Base-by-base conservation (phyloP, 371 early-diverging fungal genomes). In the Chytridiales sp. region DNA sequence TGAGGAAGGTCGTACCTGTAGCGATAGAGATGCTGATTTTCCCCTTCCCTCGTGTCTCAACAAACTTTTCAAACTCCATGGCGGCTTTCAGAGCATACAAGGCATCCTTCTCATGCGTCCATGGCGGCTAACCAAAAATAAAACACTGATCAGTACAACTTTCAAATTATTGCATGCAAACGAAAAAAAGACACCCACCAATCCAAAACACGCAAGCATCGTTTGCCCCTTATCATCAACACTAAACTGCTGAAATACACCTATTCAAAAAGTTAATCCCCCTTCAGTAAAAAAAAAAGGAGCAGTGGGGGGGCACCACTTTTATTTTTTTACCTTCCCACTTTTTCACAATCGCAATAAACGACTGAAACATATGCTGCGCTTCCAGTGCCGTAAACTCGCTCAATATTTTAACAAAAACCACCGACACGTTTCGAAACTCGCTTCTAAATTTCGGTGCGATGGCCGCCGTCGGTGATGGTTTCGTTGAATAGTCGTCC, bases 341-440 rank as follows among this genome's bases (percentile, higher is more conserved):
- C 17, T 21, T 19, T 17, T 54, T 39, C 17, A 42, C 54, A 8
- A 41, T 9, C 5, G 38, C 42, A 4, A 42, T 11, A 41, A 41
- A 27, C 19, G 41, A 54, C 3, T 54, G 19, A 27, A 41, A 54
- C 8, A 27, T 29, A 11, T 41, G 35, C 54, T n/a, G n/a, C n/a
- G n/a, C n/a, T n/a, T n/a, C n/a, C n/a, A n/a, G n/a, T n/a, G n/a
- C n/a, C n/a, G n/a, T n/a, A n/a, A n/a, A n/a, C n/a, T n/a, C n/a
- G n/a, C n/a, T n/a, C n/a, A n/a, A n/a, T n/a, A n/a, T n/a, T n/a
- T 54, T 54, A 19, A 54, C 42, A 41, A 54, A 54, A 39, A 54
- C 41, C 11, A 54, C 54, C 27, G 26, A 24, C 15, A 54, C 54
- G 13, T 38, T 54, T 6, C 54, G 11, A 30, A 41, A 54, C 41